phyloP scores from a whole-genome alignment of 2,329 filamentous ascomycete species.

The Tolypocladium endophyticum region DNA sequence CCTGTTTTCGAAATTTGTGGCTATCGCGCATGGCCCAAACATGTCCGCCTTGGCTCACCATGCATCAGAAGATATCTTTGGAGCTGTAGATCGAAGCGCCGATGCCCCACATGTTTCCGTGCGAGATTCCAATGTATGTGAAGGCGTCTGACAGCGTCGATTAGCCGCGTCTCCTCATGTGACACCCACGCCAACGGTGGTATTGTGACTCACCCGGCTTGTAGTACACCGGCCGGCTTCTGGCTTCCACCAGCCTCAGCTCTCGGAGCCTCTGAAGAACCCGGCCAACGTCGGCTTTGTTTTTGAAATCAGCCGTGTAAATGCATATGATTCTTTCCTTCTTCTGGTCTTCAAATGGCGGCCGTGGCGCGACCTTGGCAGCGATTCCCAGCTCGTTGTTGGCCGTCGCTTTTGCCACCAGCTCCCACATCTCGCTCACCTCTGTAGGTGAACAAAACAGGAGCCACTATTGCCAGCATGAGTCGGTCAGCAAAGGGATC shows the following conservation, averaged over 20 bases:
- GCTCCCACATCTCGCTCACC: conserved; percentile 54
- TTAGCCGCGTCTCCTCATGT: not conserved
- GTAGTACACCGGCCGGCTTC: conserved; percentile 56
- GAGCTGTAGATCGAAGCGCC: conserved; percentile 48
- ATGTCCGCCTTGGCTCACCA: not conserved
- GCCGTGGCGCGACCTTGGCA: conserved; percentile 59
- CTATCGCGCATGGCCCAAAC: not conserved
- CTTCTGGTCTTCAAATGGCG: conserved; percentile 25
- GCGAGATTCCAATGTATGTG: conserved; percentile 53
- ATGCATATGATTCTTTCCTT: conserved; percentile 57
- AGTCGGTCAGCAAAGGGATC: not conserved
- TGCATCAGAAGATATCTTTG: conserved; percentile 21
- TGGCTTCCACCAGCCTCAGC: conserved; percentile 45
- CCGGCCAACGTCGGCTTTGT: conserved; percentile 56
- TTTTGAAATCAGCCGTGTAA: conserved; percentile 66
- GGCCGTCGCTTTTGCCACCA: conserved; percentile 55
- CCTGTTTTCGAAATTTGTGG: not conserved
- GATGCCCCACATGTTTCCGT: conserved; percentile 51
- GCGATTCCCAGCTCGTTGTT: conserved; percentile 59
- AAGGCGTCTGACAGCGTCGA: conserved; percentile 43
- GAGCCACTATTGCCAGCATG: conserved; percentile 51
- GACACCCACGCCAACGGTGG: not conserved
- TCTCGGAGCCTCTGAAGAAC: conserved; percentile 54
- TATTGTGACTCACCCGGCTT: conserved; percentile 50
- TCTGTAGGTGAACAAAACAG: conserved; percentile 47